Evolutionary conservation across 306 rosid species (phyloP), one percentile per base, ranked within the genome.

Genomic region (Prunus mira): DNA sequence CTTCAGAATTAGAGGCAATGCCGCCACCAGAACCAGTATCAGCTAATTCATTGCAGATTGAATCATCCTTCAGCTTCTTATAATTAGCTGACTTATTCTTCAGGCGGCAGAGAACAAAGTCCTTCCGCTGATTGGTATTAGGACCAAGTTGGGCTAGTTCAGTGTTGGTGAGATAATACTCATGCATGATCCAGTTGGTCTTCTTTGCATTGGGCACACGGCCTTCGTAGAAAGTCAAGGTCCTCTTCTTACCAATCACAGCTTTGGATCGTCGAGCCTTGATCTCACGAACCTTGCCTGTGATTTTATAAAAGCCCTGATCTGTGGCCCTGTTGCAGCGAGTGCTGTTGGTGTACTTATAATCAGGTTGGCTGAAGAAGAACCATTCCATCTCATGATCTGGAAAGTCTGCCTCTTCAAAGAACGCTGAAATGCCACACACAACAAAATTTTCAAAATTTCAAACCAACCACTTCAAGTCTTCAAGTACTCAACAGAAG

Each of bases 141-240:
- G 50, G 14, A 64, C 50, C 72, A 22, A 0, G 30, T 49, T 66
- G n/a, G 1, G 41, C 8, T 8, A 5, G 28, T 60, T 60, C 65
- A 20, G 82, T 81, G 41, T 20, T 22, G 9, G 47, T 2, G 54
- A 72, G 67, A 63, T 81, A 85, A 60, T 90, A 90, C 67, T 91
- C 96, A 25, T 94, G 97, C 15, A 90, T 82, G 25, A 90, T 84
- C 93, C 95, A 91, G 1, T 84, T 49, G 76, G 87, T 83, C 82
- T 61, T 78, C 10, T 13, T 30, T 51, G 76, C 82, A 12, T 4
- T 0, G 12, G 80, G 75, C 79, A 18, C 54, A 66, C 84, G 84
- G 3, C 89, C 91, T 14, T 1, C 0, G 11, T 91, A 38, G 76
- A 84, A 93, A 61, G 89, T 93, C 69, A 93, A 75, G 15, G 86